Conservation (phyloP, 805 yeast genomes). For the Kuraishia capsulata region DNA sequence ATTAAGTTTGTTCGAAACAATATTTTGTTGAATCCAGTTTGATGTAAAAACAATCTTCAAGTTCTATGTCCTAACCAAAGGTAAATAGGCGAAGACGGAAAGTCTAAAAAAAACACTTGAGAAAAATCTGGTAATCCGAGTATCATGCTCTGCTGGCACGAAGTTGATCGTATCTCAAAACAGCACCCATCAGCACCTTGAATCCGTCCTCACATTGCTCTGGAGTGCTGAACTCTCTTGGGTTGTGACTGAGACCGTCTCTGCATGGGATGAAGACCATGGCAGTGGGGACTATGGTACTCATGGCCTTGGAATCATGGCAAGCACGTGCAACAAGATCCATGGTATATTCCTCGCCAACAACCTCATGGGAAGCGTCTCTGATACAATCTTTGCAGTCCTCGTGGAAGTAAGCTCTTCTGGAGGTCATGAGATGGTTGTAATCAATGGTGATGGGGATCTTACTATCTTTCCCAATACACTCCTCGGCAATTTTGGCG, state of each 20-base stretch:
- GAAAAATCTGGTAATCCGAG: too few relatives aligned
- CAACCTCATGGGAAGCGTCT: constrained; percentile 40
- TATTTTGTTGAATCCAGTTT: too few relatives aligned
- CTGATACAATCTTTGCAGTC: constrained; percentile 41
- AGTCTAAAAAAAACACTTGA: too few relatives aligned
- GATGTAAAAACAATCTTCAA: constrained; percentile 5
- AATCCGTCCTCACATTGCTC: constrained; percentile 57
- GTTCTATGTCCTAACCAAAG: constrained; percentile 9
- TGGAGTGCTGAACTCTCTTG: constrained; percentile 55
- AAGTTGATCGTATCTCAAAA: constrained; percentile 27
- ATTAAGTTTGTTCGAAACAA: too few relatives aligned
- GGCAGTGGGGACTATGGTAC: constrained; percentile 50
- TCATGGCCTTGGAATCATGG: constrained; percentile 60
- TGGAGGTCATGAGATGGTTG: constrained; percentile 37
- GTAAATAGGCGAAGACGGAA: constrained; percentile 10
- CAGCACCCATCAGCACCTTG: constrained; percentile 43
- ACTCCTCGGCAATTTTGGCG: constrained; percentile 24
- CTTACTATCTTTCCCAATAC: constrained; percentile 17
- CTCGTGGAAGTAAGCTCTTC: constrained; percentile 48
- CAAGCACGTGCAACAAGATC: constrained; percentile 62
- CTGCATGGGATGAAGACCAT: constrained; percentile 67
- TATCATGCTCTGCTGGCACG: constrained; percentile 11
- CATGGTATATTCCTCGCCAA: constrained; percentile 32
- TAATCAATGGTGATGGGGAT: constrained; percentile 26
- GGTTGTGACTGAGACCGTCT: constrained; percentile 61